Evolutionary conservation across 176 grass and related monocot species (phyloP).

Genomic region (Hordeum marinum): DNA sequence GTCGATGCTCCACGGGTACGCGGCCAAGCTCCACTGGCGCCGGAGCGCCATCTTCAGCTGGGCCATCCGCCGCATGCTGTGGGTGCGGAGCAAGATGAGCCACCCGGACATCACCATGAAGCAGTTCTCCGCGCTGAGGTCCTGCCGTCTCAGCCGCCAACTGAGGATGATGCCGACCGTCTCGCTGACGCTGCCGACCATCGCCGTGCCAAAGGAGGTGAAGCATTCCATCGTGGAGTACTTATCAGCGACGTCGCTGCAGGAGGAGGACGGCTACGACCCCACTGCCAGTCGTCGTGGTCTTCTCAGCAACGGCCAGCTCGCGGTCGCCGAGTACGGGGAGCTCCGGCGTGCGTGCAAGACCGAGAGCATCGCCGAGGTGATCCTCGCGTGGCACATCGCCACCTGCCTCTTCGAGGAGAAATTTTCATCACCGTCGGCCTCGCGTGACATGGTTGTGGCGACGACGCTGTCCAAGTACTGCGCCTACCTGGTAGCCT

Average conservation of each 20-base stretch:
- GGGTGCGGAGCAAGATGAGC: background rate
- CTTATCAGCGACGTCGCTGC: background rate
- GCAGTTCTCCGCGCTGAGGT: background rate
- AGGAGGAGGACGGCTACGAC: background rate
- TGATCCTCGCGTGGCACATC: conserved; percentile 13
- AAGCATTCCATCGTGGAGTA: background rate
- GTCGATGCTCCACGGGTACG: background rate
- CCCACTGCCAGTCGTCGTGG: background rate
- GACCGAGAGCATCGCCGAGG: background rate
- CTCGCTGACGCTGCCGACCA: background rate
- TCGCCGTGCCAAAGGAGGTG: background rate
- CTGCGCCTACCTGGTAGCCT: conserved; percentile 5
- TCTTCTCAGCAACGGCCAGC: background rate
- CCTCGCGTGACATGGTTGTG: background rate
- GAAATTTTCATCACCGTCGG: background rate
- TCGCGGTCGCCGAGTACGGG: background rate
- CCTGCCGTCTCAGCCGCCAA: background rate
- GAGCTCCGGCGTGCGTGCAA: background rate
- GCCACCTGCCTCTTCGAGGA: conserved; percentile 14
- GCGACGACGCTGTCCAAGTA: conserved; percentile 10
- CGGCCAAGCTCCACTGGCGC: background rate
- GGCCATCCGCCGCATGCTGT: background rate
- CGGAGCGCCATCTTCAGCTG: background rate
- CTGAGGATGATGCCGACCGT: background rate
- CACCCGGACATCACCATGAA: background rate